Conservation (phyloP, 768 basidiomycete species). For the Russula virescens region DNA sequence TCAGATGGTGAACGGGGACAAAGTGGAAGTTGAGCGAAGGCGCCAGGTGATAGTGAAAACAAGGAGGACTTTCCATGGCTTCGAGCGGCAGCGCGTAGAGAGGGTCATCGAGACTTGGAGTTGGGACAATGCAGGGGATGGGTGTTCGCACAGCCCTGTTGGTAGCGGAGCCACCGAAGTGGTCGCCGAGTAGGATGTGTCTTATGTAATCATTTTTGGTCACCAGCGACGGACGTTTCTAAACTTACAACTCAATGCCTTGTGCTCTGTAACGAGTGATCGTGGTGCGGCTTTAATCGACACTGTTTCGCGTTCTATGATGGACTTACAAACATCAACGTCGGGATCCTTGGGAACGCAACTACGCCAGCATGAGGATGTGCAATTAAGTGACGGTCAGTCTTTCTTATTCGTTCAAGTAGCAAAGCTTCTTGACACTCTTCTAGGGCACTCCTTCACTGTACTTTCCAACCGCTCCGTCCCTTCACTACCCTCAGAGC, state of each 20-base stretch:
- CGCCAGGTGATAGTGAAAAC: constrained; percentile 52
- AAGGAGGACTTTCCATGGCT: constrained; percentile 46
- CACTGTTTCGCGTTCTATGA: constrained; percentile 6
- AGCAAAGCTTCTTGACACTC: neutral
- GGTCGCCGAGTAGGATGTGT: neutral
- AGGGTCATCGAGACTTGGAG: constrained; percentile 63
- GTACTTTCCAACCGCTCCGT: constrained; percentile 14
- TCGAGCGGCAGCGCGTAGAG: constrained; percentile 70
- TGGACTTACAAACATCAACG: constrained; percentile 1
- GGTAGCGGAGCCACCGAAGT: neutral
- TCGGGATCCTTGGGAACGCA: neutral
- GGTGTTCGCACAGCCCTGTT: neutral
- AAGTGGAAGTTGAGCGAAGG: constrained; percentile 39
- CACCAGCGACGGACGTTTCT: neutral
- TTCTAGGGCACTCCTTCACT: constrained; percentile 7
- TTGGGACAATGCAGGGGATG: constrained; percentile 35
- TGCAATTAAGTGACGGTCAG: constrained; percentile 2
- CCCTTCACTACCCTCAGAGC: constrained; percentile 18
- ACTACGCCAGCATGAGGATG: neutral
- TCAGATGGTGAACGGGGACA: constrained; percentile 25
- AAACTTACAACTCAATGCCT: neutral
- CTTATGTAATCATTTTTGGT: constrained; percentile 2
- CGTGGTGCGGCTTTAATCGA: neutral
- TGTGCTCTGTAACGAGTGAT: neutral
- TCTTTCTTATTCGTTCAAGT: neutral